Evolutionary conservation across 1,284 basidiomycete species (phyloP).

Genomic region (Mycosarcoma maydis): DNA sequence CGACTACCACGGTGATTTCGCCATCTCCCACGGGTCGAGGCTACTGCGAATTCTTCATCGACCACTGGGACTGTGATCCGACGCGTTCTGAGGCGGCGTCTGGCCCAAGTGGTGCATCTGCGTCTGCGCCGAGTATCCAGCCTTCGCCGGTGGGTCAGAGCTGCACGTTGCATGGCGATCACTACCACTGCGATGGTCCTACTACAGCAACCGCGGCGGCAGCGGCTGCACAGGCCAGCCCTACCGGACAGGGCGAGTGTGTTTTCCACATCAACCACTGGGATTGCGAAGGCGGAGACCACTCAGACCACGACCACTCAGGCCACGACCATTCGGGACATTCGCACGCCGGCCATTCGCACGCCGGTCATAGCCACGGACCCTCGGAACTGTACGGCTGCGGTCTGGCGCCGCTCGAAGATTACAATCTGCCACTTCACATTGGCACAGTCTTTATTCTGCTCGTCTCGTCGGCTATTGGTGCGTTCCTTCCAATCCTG

Average conservation of each 20-base stretch:
- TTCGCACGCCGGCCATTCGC: not conserved
- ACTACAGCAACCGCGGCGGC: conserved; percentile 5
- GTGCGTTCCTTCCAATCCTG: conserved; percentile 67
- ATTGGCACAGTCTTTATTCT: conserved; percentile 69
- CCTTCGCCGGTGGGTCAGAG: conserved; percentile 21
- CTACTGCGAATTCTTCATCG: conserved; percentile 30
- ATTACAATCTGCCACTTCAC: conserved; percentile 68
- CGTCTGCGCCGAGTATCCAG: conserved; percentile 4
- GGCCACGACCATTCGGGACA: conserved; percentile 12
- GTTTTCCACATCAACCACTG: conserved; percentile 43
- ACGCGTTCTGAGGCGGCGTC: conserved; percentile 8
- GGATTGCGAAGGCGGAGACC: conserved; percentile 37
- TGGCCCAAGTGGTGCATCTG: not conserved
- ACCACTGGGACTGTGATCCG: conserved; percentile 39
- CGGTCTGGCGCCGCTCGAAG: conserved; percentile 54
- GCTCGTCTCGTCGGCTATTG: conserved; percentile 66
- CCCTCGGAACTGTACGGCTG: conserved; percentile 65
- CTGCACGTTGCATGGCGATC: conserved; percentile 23
- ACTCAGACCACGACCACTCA: conserved; percentile 20
- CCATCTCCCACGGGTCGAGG: conserved; percentile 35
- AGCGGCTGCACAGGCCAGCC: conserved; percentile 18
- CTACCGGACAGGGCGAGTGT: conserved; percentile 30
- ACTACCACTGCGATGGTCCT: conserved; percentile 27
- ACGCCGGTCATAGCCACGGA: conserved; percentile 63
- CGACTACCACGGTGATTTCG: conserved; percentile 14